phyloP scores from a whole-genome alignment of 2,329 filamentous ascomycete species.

The Aspergillus fumigatiaffinis region DNA sequence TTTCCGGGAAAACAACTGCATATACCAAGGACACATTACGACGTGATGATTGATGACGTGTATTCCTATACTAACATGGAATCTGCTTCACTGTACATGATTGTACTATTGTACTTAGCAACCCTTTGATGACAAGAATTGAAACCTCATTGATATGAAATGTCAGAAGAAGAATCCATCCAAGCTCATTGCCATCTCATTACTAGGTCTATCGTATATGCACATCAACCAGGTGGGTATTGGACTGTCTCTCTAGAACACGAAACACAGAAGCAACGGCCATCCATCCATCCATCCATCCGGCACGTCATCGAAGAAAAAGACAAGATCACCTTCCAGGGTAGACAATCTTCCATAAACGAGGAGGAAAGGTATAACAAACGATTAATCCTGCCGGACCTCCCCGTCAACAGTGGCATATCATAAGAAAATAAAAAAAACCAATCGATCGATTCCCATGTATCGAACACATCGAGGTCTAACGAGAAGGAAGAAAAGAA shows the following conservation, averaged over 20 bases:
- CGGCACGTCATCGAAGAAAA: background rate
- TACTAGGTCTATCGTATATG: slow-evolving; percentile 1
- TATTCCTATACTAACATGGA: background rate
- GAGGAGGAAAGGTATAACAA: background rate
- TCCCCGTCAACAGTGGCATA: background rate
- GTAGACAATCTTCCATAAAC: background rate
- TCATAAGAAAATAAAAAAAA: background rate
- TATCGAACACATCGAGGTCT: background rate
- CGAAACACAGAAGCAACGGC: background rate
- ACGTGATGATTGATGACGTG: background rate
- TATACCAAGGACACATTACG: background rate
- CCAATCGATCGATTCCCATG: background rate
- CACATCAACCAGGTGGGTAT: slow-evolving; percentile 10
- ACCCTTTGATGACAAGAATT: too few species aligned
- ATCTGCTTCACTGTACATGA: background rate
- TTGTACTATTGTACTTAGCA: background rate
- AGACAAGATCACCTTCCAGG: background rate
- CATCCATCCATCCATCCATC: background rate
- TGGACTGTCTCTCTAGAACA: slow-evolving; percentile 9
- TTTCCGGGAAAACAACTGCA: background rate
- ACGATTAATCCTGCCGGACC: background rate
- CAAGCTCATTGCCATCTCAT: background rate
- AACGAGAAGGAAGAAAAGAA: background rate
- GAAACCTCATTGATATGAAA: too few species aligned
- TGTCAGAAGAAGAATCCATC: background rate